These are phyloP conservation scores for Vicia sativa DNA, from an alignment of 306 rosid genomes.

Conservation along the genomic window DNA sequence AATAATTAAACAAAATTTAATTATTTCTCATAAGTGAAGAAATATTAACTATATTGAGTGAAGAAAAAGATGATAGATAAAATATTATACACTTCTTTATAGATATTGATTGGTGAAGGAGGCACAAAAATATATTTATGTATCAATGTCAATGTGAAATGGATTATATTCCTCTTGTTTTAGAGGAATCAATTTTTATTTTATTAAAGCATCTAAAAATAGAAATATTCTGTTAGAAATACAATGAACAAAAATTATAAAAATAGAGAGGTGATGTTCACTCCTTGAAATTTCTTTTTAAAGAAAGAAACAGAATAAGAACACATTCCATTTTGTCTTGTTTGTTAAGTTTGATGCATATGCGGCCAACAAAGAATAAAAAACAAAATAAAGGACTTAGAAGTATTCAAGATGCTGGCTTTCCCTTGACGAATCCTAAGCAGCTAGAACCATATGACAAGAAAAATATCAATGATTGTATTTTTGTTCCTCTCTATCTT, in stretches of 20 bases:
- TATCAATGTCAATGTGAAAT: neutral
- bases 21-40: neutral
- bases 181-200: neutral
- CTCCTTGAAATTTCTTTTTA: slow-evolving; percentile 34
- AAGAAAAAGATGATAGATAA: neutral
- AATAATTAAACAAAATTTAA: neutral
- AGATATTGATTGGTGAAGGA: neutral
- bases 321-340: slow-evolving; percentile 44
- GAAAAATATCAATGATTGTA: neutral
- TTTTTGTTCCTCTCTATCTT: neutral
- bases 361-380: slow-evolving; percentile 42
- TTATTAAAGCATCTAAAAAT: slow-evolving; percentile 1
- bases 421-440: slow-evolving; percentile 40
- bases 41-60: neutral
- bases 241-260: neutral
- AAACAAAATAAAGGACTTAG: slow-evolving; percentile 31
- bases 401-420: slow-evolving; percentile 41
- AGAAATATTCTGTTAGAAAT: neutral
- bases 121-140: neutral
- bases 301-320: slow-evolving; percentile 44
- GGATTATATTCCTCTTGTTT: neutral
- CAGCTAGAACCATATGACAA: slow-evolving; percentile 30
- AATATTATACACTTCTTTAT: neutral
- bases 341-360: slow-evolving; percentile 40
- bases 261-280: neutral